phyloP scores from a whole-genome alignment of 306 rosid genomes.

The Citrullus colocynthis region DNA sequence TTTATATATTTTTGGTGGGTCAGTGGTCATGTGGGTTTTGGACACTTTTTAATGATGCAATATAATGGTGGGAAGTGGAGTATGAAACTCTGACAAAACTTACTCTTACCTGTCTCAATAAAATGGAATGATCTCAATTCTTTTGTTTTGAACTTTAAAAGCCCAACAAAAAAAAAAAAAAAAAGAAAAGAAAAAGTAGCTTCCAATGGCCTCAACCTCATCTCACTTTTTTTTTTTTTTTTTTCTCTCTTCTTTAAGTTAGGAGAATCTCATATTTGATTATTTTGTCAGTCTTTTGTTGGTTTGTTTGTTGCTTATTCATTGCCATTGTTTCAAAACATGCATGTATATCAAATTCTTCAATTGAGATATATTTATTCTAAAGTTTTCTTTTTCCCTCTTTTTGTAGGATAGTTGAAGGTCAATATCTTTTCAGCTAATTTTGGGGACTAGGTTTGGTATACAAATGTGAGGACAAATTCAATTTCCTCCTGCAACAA shows the following conservation, averaged over 20 bases:
- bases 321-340: background rate
- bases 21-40: background rate
- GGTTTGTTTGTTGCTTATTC: background rate
- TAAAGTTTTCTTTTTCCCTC: too few species aligned
- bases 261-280: background rate
- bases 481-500: too few species aligned
- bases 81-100: background rate
- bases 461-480: too few species aligned
- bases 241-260: background rate
- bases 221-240: background rate
- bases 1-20: background rate
- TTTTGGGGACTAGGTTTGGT: too few species aligned
- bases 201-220: background rate
- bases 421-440: too few species aligned
- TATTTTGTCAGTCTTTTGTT: background rate
- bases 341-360: background rate
- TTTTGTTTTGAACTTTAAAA: background rate
- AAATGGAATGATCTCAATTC: conserved; percentile 6
- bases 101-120: background rate
- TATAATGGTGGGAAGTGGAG: background rate
- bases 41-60: conserved; percentile 1
- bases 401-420: too few species aligned
- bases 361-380: background rate
- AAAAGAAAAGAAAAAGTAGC: background rate
- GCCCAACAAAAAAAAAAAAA: background rate